Evolutionary conservation across 2,329 filamentous ascomycete genomes (phyloP).

Genomic region (Claviceps maximensis): DNA sequence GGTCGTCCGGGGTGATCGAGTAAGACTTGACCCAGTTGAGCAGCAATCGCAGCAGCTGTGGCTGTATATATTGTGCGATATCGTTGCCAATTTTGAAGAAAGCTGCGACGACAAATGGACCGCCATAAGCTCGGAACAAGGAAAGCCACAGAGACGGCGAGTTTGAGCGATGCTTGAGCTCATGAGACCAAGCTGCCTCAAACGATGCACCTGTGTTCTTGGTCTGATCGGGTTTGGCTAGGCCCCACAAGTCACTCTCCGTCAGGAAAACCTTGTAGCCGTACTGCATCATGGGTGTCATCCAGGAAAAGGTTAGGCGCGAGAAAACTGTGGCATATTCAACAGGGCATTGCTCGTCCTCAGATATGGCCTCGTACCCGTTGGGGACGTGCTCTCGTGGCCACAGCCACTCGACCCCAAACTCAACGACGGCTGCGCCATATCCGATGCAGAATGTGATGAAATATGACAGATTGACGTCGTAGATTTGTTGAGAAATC

Average conservation of each 20-base stretch:
- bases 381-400: slow-evolving; percentile 54
- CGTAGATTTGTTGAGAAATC: slow-evolving; percentile 62
- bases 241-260: slow-evolving; percentile 90
- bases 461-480: slow-evolving; percentile 58
- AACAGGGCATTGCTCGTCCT: slow-evolving; percentile 54
- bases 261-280: slow-evolving; percentile 87
- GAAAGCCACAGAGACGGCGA: slow-evolving; percentile 66
- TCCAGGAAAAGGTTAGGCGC: slow-evolving; percentile 89
- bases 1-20: slow-evolving; percentile 32
- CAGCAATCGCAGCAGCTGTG: slow-evolving; percentile 72
- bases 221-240: slow-evolving; percentile 70
- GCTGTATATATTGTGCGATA: slow-evolving; percentile 73
- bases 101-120: slow-evolving; percentile 67
- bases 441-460: slow-evolving; percentile 60
- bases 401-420: slow-evolving; percentile 72
- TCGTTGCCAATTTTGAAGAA: slow-evolving; percentile 88
- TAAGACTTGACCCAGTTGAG: slow-evolving; percentile 81
- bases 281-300: slow-evolving; percentile 94
- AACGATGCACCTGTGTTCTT: slow-evolving; percentile 58
- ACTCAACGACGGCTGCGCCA: slow-evolving; percentile 56
- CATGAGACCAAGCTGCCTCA: slow-evolving; percentile 60
- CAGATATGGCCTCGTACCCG: slow-evolving; percentile 41
- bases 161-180: slow-evolving; percentile 54
- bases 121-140: slow-evolving; percentile 70
- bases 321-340: slow-evolving; percentile 95